Evolutionary conservation across 257 asterid species (phyloP), one percentile per base, ranked within the genome.

Genomic region (Jasminum sambac): DNA sequence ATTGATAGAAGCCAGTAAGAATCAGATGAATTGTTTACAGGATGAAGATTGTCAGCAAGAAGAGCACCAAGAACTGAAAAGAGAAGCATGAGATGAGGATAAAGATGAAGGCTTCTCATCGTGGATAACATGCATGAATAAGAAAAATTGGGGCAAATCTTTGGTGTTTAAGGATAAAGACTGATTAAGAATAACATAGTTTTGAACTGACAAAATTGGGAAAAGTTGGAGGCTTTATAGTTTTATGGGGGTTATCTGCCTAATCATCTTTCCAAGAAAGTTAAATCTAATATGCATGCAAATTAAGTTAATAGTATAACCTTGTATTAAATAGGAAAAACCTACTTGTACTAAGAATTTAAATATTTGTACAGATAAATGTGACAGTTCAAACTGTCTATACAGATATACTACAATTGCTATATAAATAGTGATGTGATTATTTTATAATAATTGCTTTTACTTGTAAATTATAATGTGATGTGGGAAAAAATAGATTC

Each of bases 1-100:
- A 88, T 84, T 68, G 74, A 43, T 8, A 85, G 80, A 52, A 89
- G 97, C 80, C 77, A 73, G 70, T 73, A 58, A 11, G 92, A 71
- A 74, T 90, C 93, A 39, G 96, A 71, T 42, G 77, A 38, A 57
- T 39, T 57, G 61, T 84, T 79, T 64, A 76, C 83, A 34, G 1
- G 36, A 30, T 30, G 36, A 30, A 57, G 58, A 75, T 38, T 68
- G 25, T 71, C 81, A 26, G 66, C 66, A n/a, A 73, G 59, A 76
- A 74, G 66, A 38, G 80, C 5, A 42, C 38, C 2, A 59, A 84
- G 70, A 58, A 81, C 4, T 64, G 83, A 48, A 63, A 82, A 71
- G 73, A 86, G 77, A 72, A 89, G 72, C 67, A 86, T 48, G 14
- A 86, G 66, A 67, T 63, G 79, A 67, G 63, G 80, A 52, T 42